phyloP scores from a whole-genome alignment of 1,284 basidiomycete species.

The Neolentinus lepideus region DNA sequence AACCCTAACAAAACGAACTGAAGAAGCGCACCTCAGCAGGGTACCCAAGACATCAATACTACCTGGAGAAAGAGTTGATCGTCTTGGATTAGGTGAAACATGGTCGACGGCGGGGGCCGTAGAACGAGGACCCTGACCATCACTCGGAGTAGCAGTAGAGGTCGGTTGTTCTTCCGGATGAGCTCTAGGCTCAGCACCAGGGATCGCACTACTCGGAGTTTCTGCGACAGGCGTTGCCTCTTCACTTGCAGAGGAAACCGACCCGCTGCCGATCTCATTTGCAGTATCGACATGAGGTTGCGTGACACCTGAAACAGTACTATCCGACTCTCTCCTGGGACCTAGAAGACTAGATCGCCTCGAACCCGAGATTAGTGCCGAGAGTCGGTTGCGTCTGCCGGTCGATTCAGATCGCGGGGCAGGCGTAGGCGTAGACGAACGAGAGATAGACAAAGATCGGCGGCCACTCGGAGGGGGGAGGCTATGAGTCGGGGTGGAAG shows the following conservation, averaged over 20 bases:
- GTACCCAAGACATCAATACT: constrained; percentile 77
- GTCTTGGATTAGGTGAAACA: constrained; percentile 11
- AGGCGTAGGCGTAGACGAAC: constrained; percentile 4
- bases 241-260: neutral
- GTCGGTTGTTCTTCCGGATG: neutral
- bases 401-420: constrained; percentile 15
- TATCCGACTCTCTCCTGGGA: neutral
- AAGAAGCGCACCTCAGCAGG: constrained; percentile 52
- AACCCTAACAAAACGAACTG: neutral
- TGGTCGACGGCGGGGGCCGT: constrained; percentile 15
- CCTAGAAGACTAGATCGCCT: neutral
- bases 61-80: constrained; percentile 47
- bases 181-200: neutral
- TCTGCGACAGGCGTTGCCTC: neutral
- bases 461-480: constrained; percentile 6
- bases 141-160: constrained; percentile 7
- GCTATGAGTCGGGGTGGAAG: neutral
- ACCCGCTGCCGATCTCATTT: neutral
- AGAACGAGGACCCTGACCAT: constrained; percentile 9
- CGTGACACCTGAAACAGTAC: neutral
- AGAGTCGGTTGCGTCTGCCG: constrained; percentile 16
- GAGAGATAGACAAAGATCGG: constrained; percentile 13
- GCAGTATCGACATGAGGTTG: neutral
- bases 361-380: neutral
- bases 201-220: neutral